These are phyloP conservation scores for Hysterangium stoloniferum DNA, from an alignment of 768 basidiomycete genomes.

Conservation along the genomic window DNA sequence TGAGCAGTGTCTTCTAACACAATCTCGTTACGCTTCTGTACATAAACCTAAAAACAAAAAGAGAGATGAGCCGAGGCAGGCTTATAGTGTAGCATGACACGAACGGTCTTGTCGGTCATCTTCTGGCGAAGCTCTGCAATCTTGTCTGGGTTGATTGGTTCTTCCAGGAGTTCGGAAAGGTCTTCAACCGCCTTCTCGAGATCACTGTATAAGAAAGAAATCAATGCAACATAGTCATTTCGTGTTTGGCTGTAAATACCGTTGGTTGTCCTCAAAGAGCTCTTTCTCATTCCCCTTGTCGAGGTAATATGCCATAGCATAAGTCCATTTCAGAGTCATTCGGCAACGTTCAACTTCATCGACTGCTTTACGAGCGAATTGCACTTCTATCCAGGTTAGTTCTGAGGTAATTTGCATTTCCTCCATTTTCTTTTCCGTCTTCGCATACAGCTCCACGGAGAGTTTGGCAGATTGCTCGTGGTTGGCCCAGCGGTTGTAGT, in stretches of 20 bases:
- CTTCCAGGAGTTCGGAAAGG: constrained; percentile 85
- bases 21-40: constrained; percentile 95
- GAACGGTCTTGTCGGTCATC: constrained; percentile 91
- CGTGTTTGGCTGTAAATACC: constrained; percentile 35
- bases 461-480: constrained; percentile 99
- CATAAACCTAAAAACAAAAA: constrained; percentile 55
- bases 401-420: constrained; percentile 93
- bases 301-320: constrained; percentile 98
- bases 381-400: constrained; percentile 96
- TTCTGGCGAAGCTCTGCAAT: constrained; percentile 81
- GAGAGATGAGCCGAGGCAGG: background rate
- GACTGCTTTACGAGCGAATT: constrained; percentile 98
- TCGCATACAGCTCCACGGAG: constrained; percentile 82
- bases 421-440: constrained; percentile 99
- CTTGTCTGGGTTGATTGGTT: constrained; percentile 78
- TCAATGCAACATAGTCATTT: constrained; percentile 12
- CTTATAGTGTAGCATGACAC: constrained; percentile 19
- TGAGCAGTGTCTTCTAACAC: constrained; percentile 90
- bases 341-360: constrained; percentile 87
- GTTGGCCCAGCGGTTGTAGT: constrained; percentile 99
- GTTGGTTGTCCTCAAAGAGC: constrained; percentile 95
- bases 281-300: constrained; percentile 87
- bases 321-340: constrained; percentile 98
- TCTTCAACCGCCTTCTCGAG: constrained; percentile 94
- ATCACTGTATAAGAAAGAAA: constrained; percentile 45